Conservation (phyloP, 495 filamentous ascomycete genomes). For the Podospora pseudocomata region DNA sequence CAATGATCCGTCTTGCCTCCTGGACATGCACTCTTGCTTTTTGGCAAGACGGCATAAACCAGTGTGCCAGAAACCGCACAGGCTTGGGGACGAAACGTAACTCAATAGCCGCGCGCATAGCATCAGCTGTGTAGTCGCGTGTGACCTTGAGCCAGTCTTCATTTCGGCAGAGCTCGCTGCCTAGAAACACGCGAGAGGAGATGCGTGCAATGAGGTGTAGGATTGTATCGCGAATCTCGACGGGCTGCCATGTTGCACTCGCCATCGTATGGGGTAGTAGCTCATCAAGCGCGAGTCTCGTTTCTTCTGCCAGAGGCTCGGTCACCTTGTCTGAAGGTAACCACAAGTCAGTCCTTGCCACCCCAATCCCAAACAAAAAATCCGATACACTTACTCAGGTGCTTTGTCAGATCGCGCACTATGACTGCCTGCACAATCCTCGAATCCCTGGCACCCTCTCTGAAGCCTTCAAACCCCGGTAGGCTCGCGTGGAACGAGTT, state of each 20-base stretch:
- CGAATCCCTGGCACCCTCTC: slow-evolving; percentile 21
- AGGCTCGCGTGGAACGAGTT: slow-evolving; percentile 47
- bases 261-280: slow-evolving; percentile 21
- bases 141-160: slow-evolving; percentile 43
- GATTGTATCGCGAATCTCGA: slow-evolving; percentile 17
- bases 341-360: too few species aligned
- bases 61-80: slow-evolving; percentile 33
- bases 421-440: slow-evolving; percentile 39
- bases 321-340: slow-evolving; percentile 29
- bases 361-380: not conserved
- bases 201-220: slow-evolving; percentile 41
- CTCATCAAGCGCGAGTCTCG: slow-evolving; percentile 34
- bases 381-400: slow-evolving; percentile 32
- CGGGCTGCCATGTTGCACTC: slow-evolving; percentile 28
- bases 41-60: slow-evolving; percentile 35
- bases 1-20: slow-evolving; percentile 27
- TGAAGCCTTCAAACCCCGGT: slow-evolving; percentile 47
- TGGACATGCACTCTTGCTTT: slow-evolving; percentile 20
- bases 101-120: slow-evolving; percentile 27
- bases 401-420: slow-evolving; percentile 47
- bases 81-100: slow-evolving; percentile 35
- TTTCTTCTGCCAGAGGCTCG: slow-evolving; percentile 41
- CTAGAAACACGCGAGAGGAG: slow-evolving; percentile 47
- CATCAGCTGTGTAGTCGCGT: slow-evolving; percentile 36
- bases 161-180: slow-evolving; percentile 44